Percentiles rank a stretch among this genome's conserved stretches.
These are phyloP conservation scores for Hyphopichia buzzinii DNA, from an alignment of 1,139 yeast genomes.

Conservation along the genomic window DNA sequence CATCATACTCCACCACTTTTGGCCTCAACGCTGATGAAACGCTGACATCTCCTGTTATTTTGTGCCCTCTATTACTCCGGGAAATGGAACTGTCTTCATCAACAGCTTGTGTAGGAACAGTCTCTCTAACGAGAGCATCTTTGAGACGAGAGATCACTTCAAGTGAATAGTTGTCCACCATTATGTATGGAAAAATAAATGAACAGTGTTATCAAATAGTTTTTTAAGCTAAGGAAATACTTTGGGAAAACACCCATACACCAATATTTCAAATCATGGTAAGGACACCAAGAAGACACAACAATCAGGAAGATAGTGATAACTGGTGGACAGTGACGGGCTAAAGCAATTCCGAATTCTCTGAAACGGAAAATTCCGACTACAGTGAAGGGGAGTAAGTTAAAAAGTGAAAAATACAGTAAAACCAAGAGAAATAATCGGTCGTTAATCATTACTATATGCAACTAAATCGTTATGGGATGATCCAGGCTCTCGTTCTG, in stretches of 20 bases:
- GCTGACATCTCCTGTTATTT: conserved; percentile 20
- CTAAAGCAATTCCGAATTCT: too few species aligned
- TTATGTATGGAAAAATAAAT: not conserved
- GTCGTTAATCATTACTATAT: not conserved
- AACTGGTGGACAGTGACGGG: too few species aligned
- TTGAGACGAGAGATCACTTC: conserved; percentile 42
- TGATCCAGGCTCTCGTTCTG: not conserved
- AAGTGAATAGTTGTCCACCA: conserved; percentile 32
- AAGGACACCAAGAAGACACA: too few species aligned
- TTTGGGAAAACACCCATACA: too few species aligned
- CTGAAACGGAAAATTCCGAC: too few species aligned
- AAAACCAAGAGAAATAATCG: too few species aligned
- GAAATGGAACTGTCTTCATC: conserved; percentile 10
- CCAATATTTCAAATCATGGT: too few species aligned
- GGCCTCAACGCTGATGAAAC: conserved; percentile 18
- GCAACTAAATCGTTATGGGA: not conserved
- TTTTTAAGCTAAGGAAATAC: too few species aligned
- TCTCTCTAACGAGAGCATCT: conserved; percentile 26
- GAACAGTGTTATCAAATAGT: too few species aligned
- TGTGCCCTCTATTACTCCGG: conserved; percentile 36
- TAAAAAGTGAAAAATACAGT: too few species aligned
- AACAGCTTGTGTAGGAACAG: conserved; percentile 7
- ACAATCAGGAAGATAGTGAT: too few species aligned
- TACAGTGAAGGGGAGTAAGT: too few species aligned
- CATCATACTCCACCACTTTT: conserved; percentile 42